Evolutionary conservation across 139 green algal genomes (phyloP).

Genomic region (Penium margaritaceum): DNA sequence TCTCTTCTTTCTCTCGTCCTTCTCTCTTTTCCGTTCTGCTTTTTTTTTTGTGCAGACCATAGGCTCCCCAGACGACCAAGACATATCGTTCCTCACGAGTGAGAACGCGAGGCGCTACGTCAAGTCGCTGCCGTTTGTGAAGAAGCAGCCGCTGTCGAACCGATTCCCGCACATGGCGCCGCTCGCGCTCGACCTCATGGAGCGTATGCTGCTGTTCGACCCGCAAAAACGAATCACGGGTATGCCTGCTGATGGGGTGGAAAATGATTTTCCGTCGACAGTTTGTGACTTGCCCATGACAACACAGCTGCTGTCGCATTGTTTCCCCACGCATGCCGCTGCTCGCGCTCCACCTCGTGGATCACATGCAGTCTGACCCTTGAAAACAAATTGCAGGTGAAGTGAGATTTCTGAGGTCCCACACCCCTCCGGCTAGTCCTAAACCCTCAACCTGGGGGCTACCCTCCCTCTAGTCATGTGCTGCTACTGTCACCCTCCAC

Average conservation of each 20-base stretch:
- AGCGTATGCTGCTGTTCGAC: constrained; percentile 51
- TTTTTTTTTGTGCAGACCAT: constrained; percentile 55
- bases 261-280: neutral
- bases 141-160: constrained; percentile 20
- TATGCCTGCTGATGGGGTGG: no score
- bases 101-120: constrained; percentile 65
- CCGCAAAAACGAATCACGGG: constrained; percentile 56
- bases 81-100: constrained; percentile 81
- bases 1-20: neutral
- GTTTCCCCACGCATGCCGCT: no score
- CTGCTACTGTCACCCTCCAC: no score
- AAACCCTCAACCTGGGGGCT: no score
- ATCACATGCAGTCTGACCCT: no score
- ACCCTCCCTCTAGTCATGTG: no score
- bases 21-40: neutral
- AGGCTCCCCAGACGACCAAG: constrained; percentile 76
- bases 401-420: no score
- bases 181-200: neutral
- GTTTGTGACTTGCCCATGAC: neutral
- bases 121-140: constrained; percentile 36
- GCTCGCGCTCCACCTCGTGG: no score
- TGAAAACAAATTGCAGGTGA: no score
- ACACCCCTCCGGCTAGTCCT: no score
- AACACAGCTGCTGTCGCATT: neutral
- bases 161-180: constrained; percentile 43